These are phyloP conservation scores for Carex scoparia DNA, from an alignment of 176 grass and related monocot genomes.

Conservation along the genomic window DNA sequence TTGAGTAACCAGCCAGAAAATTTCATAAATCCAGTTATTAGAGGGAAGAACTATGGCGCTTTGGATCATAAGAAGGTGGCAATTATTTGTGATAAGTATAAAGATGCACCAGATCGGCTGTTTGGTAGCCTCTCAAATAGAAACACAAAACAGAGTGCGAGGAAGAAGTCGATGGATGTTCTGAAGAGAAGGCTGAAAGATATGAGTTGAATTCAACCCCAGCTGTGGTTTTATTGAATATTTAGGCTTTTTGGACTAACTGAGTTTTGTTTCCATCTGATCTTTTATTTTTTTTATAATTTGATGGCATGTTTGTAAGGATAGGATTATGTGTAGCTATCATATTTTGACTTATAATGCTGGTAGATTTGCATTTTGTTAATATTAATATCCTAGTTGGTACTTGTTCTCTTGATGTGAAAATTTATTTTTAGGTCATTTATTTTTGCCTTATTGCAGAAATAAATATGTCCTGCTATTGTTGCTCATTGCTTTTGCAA, in stretches of 20 bases:
- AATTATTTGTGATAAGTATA: constrained; percentile 73
- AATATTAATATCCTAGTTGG: not conserved
- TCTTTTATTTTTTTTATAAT: not conserved
- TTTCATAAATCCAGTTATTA: constrained; percentile 89
- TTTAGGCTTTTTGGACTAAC: not conserved
- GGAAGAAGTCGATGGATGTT: constrained; percentile 92
- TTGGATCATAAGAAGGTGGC: constrained; percentile 87
- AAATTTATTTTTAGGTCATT: not conserved
- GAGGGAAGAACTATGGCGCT: constrained; percentile 67
- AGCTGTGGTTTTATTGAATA: not conserved
- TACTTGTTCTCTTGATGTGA: no score
- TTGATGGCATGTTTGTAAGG: not conserved
- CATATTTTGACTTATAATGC: not conserved
- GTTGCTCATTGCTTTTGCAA: not conserved
- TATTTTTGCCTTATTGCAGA: not conserved
- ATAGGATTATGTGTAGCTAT: not conserved
- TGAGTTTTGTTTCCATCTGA: not conserved
- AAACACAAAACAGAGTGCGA: constrained; percentile 51
- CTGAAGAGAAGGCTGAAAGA: constrained; percentile 86
- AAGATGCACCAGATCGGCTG: constrained; percentile 71
- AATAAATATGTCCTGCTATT: not conserved
- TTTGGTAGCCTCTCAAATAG: constrained; percentile 79
- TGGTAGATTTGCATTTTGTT: not conserved
- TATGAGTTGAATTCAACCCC: constrained; percentile 55
- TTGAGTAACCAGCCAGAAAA: constrained; percentile 90